A percentile compares a stretch with the other conserved stretches of the same genome.
These are phyloP conservation scores for Sicyos edulis DNA, from an alignment of 306 rosid genomes.

Conservation along the genomic window DNA sequence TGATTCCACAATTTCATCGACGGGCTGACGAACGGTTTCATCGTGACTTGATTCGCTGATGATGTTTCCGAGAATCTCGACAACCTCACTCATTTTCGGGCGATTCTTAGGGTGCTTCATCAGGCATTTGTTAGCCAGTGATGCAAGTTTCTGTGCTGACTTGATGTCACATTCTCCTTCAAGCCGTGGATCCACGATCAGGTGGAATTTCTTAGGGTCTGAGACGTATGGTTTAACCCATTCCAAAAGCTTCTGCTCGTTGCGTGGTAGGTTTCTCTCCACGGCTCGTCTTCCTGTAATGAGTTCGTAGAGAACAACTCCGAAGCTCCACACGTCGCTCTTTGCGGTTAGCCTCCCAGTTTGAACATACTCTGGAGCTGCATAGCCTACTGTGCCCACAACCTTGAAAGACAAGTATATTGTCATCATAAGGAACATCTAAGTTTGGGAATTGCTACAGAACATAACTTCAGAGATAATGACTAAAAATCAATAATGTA, in stretches of 20 bases:
- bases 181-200: slow-evolving; percentile 73
- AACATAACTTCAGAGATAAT: background rate
- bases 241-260: slow-evolving; percentile 88
- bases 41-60: slow-evolving; percentile 39
- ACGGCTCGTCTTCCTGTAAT: slow-evolving; percentile 93
- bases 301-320: slow-evolving; percentile 88
- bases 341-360: slow-evolving; percentile 84
- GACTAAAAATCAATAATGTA: background rate
- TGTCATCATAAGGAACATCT: background rate
- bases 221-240: slow-evolving; percentile 83
- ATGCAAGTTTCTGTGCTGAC: slow-evolving; percentile 77
- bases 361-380: slow-evolving; percentile 94
- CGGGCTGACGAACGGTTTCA: slow-evolving; percentile 32
- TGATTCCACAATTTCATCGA: slow-evolving; percentile 29
- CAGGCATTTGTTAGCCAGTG: slow-evolving; percentile 79
- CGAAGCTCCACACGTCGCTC: slow-evolving; percentile 97
- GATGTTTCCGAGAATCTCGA: slow-evolving; percentile 55
- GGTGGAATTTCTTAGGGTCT: slow-evolving; percentile 67
- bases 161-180: slow-evolving; percentile 58
- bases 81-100: slow-evolving; percentile 93
- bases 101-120: slow-evolving; percentile 81
- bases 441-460: background rate
- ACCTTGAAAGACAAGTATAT: slow-evolving; percentile 43
- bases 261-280: slow-evolving; percentile 84
- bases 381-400: slow-evolving; percentile 94